Base-by-base conservation (phyloP, 257 asterid genomes). In the Cordia subcordata region DNA sequence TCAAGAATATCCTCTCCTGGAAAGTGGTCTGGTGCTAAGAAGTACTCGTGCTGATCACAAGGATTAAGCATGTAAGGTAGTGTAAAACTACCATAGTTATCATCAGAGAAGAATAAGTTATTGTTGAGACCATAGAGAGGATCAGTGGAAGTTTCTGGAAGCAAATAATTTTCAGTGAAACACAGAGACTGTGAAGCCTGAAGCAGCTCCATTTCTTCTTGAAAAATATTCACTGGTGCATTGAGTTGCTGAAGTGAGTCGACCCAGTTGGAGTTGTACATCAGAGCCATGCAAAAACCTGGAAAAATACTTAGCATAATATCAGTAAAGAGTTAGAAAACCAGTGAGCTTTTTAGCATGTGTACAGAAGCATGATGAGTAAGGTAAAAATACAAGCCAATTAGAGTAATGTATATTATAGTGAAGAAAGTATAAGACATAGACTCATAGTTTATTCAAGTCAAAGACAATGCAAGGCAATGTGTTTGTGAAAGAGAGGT, bases 251-350 rank as follows among this genome's bases (percentile, higher is more conserved):
- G 57, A 8, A 45, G n/a, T n/a, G n/a, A n/a, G n/a, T n/a, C n/a
- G n/a, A n/a, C n/a, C n/a, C n/a, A n/a, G n/a, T n/a, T n/a, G n/a
- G n/a, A 21, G 21, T 53, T 55, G 62, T 51, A 70, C 62, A 65
- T 58, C 70, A 63, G 10, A 27, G 66, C 75, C 75, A 70, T 17
- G 21, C n/a, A n/a, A n/a, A n/a, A n/a, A n/a, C n/a, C n/a, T n/a
- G n/a, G n/a, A n/a, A n/a, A n/a, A n/a, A n/a, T n/a, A n/a, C n/a
- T n/a, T n/a, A n/a, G n/a, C n/a, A n/a, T n/a, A n/a, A n/a, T n/a
- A n/a, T n/a, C n/a, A n/a, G n/a, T n/a, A n/a, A n/a, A n/a, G n/a
- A n/a, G n/a, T n/a, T 42, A 42, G 47, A n/a, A 42, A 42, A 11
- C 14, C 2, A 42, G 47, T 42, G 15, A 42, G 35, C 47, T 42